Conservation (phyloP, 192 early-diverging fungal genomes). For the Coemansia sp. region DNA sequence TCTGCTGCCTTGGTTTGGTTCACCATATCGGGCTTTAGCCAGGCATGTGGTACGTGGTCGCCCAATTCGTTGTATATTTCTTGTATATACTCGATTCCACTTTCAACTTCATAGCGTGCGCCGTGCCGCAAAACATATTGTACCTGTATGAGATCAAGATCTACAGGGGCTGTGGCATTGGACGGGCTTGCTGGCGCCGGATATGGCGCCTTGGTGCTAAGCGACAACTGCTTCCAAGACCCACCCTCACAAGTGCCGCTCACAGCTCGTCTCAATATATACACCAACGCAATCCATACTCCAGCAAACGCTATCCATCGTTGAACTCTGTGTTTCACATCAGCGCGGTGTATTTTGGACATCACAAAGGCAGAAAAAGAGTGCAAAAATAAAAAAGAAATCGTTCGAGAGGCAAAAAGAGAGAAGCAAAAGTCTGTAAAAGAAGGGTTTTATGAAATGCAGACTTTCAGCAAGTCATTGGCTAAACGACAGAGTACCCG, state of each 20-base stretch:
- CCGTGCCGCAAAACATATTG: slow-evolving; percentile 41
- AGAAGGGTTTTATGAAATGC: background rate
- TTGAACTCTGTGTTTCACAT: background rate
- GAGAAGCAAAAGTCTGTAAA: background rate
- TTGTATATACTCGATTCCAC: slow-evolving; percentile 17
- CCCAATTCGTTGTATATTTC: slow-evolving; percentile 10
- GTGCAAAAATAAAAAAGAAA: background rate
- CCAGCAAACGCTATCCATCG: background rate
- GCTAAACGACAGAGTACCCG: slow-evolving; percentile 48
- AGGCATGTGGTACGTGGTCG: slow-evolving; percentile 17
- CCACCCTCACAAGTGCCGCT: background rate
- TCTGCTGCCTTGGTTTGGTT: slow-evolving; percentile 6
- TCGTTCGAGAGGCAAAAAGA: background rate
- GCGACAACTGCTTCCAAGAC: slow-evolving; percentile 3
- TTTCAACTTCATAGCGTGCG: slow-evolving; percentile 27
- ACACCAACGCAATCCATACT: background rate
- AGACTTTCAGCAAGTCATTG: background rate
- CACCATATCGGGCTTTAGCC: slow-evolving; percentile 28
- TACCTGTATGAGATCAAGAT: slow-evolving; percentile 29
- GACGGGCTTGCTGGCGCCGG: background rate
- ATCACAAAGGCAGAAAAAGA: background rate
- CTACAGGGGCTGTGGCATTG: background rate
- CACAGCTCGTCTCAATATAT: background rate
- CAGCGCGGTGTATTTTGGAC: background rate
- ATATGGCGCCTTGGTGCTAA: slow-evolving; percentile 48